Conservation (phyloP, 306 rosid genomes). For the Alnus rubra region DNA sequence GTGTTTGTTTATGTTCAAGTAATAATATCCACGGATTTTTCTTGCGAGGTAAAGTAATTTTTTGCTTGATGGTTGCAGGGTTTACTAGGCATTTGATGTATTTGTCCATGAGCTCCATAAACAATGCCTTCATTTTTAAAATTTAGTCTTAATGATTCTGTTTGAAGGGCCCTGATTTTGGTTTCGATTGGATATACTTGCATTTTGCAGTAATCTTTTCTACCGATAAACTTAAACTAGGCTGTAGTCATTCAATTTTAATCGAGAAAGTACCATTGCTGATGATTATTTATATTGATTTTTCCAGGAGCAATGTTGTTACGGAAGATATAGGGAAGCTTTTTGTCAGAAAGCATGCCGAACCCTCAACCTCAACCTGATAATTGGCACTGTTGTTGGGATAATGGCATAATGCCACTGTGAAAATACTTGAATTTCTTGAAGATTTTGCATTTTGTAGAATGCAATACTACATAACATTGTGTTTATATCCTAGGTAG, state of each 20-base stretch:
- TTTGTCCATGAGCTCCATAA: background rate
- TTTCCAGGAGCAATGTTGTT: constrained; percentile 82
- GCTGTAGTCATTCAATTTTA: background rate
- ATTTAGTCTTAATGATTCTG: background rate
- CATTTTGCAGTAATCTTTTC: background rate
- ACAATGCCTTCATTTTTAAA: background rate
- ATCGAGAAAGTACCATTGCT: background rate
- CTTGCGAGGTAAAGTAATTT: background rate
- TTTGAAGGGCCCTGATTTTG: background rate
- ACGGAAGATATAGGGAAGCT: constrained; percentile 93
- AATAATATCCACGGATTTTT: background rate
- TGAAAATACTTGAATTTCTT: background rate
- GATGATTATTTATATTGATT: constrained; percentile 27
- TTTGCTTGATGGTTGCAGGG: background rate
- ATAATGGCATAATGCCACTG: background rate
- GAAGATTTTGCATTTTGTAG: constrained; percentile 35
- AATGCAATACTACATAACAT: constrained; percentile 21
- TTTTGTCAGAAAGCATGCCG: constrained; percentile 66
- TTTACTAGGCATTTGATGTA: background rate
- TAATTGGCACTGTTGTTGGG: constrained; percentile 27
- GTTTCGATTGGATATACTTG: background rate
- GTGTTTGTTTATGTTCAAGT: background rate
- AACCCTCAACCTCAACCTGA: constrained; percentile 39
- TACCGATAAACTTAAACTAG: background rate
- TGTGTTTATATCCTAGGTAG: constrained; percentile 22